These are phyloP conservation scores for Nicotiana knightiana DNA, from an alignment of 257 asterid species.

Conservation along the genomic window DNA sequence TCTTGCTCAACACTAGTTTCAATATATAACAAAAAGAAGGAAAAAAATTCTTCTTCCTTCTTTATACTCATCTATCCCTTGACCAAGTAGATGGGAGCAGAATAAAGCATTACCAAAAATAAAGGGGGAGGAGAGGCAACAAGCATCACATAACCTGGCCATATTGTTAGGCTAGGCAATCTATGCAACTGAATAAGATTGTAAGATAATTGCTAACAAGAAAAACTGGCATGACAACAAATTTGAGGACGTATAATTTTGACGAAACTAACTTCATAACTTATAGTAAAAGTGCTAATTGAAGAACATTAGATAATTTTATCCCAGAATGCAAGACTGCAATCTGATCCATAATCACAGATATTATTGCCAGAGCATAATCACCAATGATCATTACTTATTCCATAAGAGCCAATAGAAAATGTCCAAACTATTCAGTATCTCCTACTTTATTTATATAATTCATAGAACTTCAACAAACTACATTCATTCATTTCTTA, in stretches of 20 bases:
- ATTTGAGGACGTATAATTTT: not conserved
- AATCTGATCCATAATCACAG: not conserved
- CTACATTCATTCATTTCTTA: slow-evolving; percentile 27
- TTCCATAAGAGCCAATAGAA: not conserved
- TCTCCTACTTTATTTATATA: not conserved
- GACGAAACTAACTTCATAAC: not conserved
- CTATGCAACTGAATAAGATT: not conserved
- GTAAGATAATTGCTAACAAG: not conserved
- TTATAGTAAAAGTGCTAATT: not conserved
- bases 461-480: not conserved
- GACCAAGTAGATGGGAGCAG: not conserved
- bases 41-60: not conserved
- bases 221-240: no score
- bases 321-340: not conserved
- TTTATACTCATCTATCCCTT: not conserved
- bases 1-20: not conserved
- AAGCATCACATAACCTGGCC: not conserved
- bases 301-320: not conserved
- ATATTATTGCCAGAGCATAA: not conserved
- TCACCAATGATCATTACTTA: not conserved
- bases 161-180: not conserved
- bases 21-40: not conserved
- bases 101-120: not conserved
- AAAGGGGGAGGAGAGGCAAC: not conserved
- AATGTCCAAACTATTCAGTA: not conserved